phyloP scores from a whole-genome alignment of 2,329 filamentous ascomycete species.

The Didymella lethalis region DNA sequence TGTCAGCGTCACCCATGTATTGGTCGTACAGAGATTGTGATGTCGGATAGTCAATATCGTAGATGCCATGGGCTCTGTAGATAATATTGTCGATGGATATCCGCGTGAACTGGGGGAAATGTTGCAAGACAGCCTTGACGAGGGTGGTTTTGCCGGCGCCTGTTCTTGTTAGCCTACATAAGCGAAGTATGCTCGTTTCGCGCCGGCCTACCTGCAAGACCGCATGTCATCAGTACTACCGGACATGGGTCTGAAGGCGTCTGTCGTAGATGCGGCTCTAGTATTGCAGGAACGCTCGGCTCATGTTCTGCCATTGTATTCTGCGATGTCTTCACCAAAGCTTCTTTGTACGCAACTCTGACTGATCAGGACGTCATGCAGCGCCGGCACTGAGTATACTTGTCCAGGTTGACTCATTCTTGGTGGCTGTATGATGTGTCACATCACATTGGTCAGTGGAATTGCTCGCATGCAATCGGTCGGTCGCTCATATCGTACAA shows the following conservation, averaged over 20 bases:
- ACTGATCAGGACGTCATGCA: background rate
- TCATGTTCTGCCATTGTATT: background rate
- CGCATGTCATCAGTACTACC: slow-evolving; percentile 21
- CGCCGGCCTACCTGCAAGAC: slow-evolving; percentile 17
- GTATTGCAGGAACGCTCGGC: background rate
- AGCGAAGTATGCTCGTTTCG: too few species aligned
- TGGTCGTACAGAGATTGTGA: slow-evolving; percentile 10
- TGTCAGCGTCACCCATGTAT: slow-evolving; percentile 18
- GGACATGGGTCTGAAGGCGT: slow-evolving; percentile 9
- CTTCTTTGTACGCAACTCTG: background rate
- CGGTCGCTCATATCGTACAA: background rate
- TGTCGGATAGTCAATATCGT: slow-evolving; percentile 22
- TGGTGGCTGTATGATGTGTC: background rate
- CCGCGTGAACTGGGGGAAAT: slow-evolving; percentile 11
- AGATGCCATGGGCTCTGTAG: slow-evolving; percentile 16
- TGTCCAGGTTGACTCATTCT: background rate
- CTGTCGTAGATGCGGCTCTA: slow-evolving; percentile 5
- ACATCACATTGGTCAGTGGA: background rate
- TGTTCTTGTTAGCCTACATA: background rate
- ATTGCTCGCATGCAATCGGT: background rate
- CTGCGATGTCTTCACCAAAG: background rate
- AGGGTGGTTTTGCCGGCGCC: slow-evolving; percentile 25
- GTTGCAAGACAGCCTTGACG: slow-evolving; percentile 10
- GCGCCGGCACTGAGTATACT: background rate
- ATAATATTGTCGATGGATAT: slow-evolving; percentile 23